Conservation (phyloP, 805 yeast species). For the Ogataea pini region DNA sequence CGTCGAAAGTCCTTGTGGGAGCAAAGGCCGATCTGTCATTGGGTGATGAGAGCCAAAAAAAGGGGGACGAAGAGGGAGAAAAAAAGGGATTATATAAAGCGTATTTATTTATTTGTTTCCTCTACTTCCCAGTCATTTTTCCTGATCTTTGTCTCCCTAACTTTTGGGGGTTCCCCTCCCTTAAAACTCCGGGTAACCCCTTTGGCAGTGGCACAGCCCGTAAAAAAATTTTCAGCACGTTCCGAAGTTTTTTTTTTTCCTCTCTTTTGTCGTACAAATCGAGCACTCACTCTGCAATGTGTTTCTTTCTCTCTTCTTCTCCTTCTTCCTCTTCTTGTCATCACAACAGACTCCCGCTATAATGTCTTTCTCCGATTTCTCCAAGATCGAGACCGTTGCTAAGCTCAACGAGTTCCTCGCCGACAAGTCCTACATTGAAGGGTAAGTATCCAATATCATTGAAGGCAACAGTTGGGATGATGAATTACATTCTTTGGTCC, state of each 20-base stretch:
- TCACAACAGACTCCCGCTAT: slow-evolving; percentile 15
- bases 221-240: slow-evolving; percentile 9
- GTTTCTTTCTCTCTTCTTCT: background rate
- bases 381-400: slow-evolving; percentile 71
- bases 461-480: slow-evolving; percentile 8
- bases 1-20: slow-evolving; percentile 81
- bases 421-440: slow-evolving; percentile 93
- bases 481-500: slow-evolving; percentile 66
- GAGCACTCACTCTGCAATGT: background rate
- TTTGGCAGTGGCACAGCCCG: slow-evolving; percentile 3
- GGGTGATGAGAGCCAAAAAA: background rate
- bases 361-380: slow-evolving; percentile 82
- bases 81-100: no score
- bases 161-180: slow-evolving; percentile 5
- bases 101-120: background rate
- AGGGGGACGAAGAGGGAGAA: background rate
- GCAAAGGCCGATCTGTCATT: slow-evolving; percentile 31
- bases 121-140: background rate
- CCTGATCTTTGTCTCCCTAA: no score
- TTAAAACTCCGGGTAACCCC: slow-evolving; percentile 15
- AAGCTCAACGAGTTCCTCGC: slow-evolving; percentile 83
- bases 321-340: background rate
- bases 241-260: background rate
- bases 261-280: background rate
- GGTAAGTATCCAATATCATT: slow-evolving; percentile 58